phyloP scores from a whole-genome alignment of 2,329 filamentous ascomycete species.

The Aspergillus viridinutans region DNA sequence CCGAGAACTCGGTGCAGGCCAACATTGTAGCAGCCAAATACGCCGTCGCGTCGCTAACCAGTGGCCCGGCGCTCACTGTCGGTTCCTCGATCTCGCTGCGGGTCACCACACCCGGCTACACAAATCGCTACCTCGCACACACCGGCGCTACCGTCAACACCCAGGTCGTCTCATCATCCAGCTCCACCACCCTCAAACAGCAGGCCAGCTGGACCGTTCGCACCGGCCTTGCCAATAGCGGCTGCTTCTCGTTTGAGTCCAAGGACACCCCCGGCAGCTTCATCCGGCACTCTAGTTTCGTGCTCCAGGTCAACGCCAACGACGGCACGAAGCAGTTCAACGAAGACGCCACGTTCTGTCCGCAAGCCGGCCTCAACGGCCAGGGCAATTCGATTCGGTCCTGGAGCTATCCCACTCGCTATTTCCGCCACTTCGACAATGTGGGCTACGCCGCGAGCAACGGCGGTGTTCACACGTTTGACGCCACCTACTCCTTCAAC shows the following conservation, averaged over 20 bases:
- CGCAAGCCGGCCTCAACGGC: conserved; percentile 49
- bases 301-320: conserved; percentile 46
- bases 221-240: conserved; percentile 53
- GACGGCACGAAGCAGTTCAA: conserved; percentile 55
- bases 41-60: conserved; percentile 43
- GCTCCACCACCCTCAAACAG: conserved; percentile 47
- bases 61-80: conserved; percentile 46
- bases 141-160: conserved; percentile 50
- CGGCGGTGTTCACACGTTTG: conserved; percentile 54
- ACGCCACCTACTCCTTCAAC: conserved; percentile 47
- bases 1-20: conserved; percentile 56
- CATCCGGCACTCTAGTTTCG: conserved; percentile 55
- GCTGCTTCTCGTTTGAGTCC: conserved; percentile 60
- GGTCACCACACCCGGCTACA: conserved; percentile 53
- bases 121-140: conserved; percentile 54
- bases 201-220: conserved; percentile 53
- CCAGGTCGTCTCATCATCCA: conserved; percentile 52
- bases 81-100: conserved; percentile 53
- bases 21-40: conserved; percentile 60
- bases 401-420: conserved; percentile 60
- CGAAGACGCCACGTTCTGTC: conserved; percentile 63
- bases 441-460: conserved; percentile 50
- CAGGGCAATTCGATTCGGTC: conserved; percentile 51
- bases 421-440: conserved; percentile 52
- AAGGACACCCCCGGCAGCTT: conserved; percentile 55